Percentiles rank a stretch among this genome's conserved stretches.
Evolutionary conservation across 1,284 basidiomycete species (phyloP).

Genomic region (Volvariella surrecta): DNA sequence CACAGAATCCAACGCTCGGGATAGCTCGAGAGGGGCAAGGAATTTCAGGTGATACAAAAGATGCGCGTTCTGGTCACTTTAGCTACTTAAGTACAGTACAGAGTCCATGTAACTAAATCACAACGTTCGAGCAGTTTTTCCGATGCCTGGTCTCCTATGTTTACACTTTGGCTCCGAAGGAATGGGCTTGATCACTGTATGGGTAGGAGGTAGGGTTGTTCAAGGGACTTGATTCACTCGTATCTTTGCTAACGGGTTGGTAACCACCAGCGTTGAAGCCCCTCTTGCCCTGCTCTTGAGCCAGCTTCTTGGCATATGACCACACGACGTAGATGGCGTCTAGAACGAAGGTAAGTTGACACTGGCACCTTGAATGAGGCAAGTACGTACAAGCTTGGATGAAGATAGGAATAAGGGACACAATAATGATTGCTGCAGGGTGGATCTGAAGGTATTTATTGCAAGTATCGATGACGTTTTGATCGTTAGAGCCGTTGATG

Average conservation of each 20-base stretch:
- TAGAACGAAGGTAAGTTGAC: not conserved
- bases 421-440: constrained; percentile 19
- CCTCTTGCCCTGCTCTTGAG: not conserved
- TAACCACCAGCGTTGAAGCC: not conserved
- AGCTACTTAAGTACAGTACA: no score
- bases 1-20: no score
- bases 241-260: not conserved
- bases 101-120: not conserved
- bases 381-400: constrained; percentile 25
- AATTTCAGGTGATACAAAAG: no score
- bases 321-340: not conserved
- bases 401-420: constrained; percentile 22
- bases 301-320: not conserved
- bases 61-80: no score
- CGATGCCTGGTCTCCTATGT: not conserved
- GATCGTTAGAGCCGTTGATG: constrained; percentile 14
- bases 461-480: constrained; percentile 18
- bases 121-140: not conserved
- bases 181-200: constrained; percentile 7
- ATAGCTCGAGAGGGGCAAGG: no score
- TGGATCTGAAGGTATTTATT: constrained; percentile 17
- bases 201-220: constrained; percentile 8
- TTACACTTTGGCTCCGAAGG: constrained; percentile 9
- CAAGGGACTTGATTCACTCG: constrained; percentile 2
- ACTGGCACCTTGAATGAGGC: not conserved